Evolutionary conservation across 768 basidiomycete genomes (phyloP), one percentile per base, ranked within the genome.

Genomic region (Clitopilus passeckerianus): DNA sequence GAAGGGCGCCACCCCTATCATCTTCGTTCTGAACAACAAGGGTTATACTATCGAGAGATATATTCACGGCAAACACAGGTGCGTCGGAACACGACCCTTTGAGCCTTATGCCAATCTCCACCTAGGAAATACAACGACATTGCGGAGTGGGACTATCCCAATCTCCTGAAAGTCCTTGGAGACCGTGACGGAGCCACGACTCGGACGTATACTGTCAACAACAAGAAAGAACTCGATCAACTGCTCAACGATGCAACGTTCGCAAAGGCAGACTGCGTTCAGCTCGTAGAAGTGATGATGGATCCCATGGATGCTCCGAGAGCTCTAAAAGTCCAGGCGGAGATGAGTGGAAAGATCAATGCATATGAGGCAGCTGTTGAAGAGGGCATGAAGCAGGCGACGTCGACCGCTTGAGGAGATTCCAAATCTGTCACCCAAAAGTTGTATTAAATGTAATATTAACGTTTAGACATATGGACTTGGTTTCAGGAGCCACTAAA

Each of bases 1-100:
- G 43, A 72, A 82, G 58, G 83, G 80, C 7, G 70, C 95, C 34
- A 87, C 80, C 63, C 95, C 96, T 5, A 91, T 94, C 71, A 79
- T 95, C 33, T 95, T 95, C 71, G 76, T 93, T 18, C 71, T 93
- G 54, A 92, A 92, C 71, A 93, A 92, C 69, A 77, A 75, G 16
- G 89, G 91, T 0, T 96, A 96, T 73, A 90, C 90, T 18, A 93
- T 98, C 56, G 95, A 98, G 75, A 82, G 89, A 16, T 81, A 78
- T 63, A 77, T 90, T 46, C 90, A 93, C 61, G 89, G 89, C 18
- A 80, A 77, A 72, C 66, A 79, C 22, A 75, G 84, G 85, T 78
- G 41, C 30, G 43, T n/a, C 12, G 18, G 1, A 16, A 34, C 44
- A 23, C 0, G 34, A 16, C 5, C 30, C 7, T 15, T 12, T 10